Percentiles rank a stretch among this genome's conserved stretches.
These are phyloP conservation scores for Senna tora DNA, from an alignment of 306 rosid species.

Conservation along the genomic window DNA sequence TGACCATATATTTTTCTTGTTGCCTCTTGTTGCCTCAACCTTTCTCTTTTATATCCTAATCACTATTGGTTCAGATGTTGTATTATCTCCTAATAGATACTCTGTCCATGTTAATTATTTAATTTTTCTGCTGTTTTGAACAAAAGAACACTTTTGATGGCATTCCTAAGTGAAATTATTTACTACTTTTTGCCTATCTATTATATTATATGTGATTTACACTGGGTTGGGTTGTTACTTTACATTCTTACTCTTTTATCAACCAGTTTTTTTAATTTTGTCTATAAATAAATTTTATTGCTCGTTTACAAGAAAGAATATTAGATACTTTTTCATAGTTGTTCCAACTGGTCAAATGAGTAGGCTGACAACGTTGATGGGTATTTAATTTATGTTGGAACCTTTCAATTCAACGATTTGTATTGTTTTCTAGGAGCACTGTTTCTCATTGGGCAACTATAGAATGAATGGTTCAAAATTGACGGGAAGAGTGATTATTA, in stretches of 20 bases:
- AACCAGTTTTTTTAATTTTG: slow-evolving; percentile 34
- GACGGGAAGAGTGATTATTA: slow-evolving; percentile 14
- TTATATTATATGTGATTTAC: background rate
- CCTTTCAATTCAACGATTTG: background rate
- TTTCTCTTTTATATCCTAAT: too few species aligned
- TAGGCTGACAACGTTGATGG: slow-evolving; percentile 29
- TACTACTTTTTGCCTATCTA: background rate
- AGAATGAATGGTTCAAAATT: slow-evolving; percentile 21
- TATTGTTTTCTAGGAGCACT: background rate
- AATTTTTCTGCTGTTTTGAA: slow-evolving; percentile 3
- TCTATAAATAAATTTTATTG: slow-evolving; percentile 24
- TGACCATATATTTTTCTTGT: too few species aligned
- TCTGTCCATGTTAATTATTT: slow-evolving; percentile 21
- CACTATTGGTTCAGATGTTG: too few species aligned
- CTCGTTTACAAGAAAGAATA: slow-evolving; percentile 1
- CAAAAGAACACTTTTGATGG: background rate
- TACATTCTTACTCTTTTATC: slow-evolving; percentile 21
- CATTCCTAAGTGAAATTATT: slow-evolving; percentile 10
- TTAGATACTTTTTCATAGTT: slow-evolving; percentile 21
- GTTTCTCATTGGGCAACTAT: background rate
- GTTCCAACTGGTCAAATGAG: slow-evolving; percentile 17
- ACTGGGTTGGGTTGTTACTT: background rate
- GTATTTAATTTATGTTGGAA: slow-evolving; percentile 22
- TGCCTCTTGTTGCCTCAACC: too few species aligned
- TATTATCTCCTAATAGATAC: background rate